Base-by-base conservation (phyloP, 441 rosid species). In the Corymbia calophylla region DNA sequence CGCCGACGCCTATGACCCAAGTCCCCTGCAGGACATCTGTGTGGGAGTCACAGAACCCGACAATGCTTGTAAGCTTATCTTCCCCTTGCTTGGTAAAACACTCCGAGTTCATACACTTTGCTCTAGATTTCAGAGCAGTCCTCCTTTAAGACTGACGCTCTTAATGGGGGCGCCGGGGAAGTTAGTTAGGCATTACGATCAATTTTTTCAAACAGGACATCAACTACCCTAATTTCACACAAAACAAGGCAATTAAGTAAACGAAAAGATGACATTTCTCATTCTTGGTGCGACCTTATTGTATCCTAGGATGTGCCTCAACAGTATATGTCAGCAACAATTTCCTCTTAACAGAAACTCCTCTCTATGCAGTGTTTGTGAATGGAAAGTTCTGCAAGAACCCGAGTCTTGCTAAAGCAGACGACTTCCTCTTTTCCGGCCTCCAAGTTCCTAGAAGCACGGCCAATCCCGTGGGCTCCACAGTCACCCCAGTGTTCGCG, bases 1-100 rank as follows among this genome's bases (percentile, higher is more conserved):
- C 15, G 66, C n/a, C n/a, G 27, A 58, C 9, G 87, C 77, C 53
- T n/a, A 12, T 47, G 87, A 88, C 87, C 90, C 87, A 11, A 19
- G 90, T 62, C 90, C 80, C 55, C 90, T 88, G 44, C 90, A 88
- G 77, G 87, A 88, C 56, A 55, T 84, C 60, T 88, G 90, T 35
- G 90, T 88, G 11, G 90, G 82, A 12, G 62, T 56, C 35, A 1
- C 60, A 15, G 87, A 84, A 29, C 87, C 90, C 18, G 2, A 84
- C 16, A 32, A 58, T 84, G 87, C 81, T 5, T 66, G 90, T 88
- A 88, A 23, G 15, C 55, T 10, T 2, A 3, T 44, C 27, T 47
- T n/a, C 29, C 47, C 13, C 14, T 35, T 9, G 81, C 2, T 5
- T 70, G 81, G 48, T 3, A 19, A 48, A 70, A 35, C 25, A 19